Evolutionary conservation across 257 asterid genomes (phyloP), one percentile per base, ranked within the genome.

Genomic region (Solanum tarijense): DNA sequence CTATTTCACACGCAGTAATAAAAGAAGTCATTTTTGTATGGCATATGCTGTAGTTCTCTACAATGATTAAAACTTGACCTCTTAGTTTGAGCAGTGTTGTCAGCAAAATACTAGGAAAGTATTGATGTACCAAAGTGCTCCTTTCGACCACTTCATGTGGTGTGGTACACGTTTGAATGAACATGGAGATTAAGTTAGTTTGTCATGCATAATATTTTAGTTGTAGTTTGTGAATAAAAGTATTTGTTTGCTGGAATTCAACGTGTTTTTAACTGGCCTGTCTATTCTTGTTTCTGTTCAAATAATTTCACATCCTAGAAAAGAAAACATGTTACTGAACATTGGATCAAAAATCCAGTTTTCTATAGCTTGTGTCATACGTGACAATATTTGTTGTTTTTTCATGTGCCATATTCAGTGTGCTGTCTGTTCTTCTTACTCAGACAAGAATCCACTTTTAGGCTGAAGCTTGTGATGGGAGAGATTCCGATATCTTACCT

Each of bases 401-500:
- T 82, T 48, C 43, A 10, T 82, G 69, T 82, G 86, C 69, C 69
- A 48, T 46, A 46, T 48, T 82, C 86, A 82, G 43, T 82, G 20
- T 10, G 43, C 43, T 48, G 86, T 85, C 43, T 36, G 86, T 78
- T 38, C 21, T 8, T 89, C 79, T 76, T 13, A 18, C 46, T 20
- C 38, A 82, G 79, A 74, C 60, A 73, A 84, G 84, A 43, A 60
- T 41, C 32, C 74, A 78, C 41, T 62, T 89, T 83, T 89, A 95
- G 99, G 96, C 91, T 88, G 75, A 90, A 38, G 41, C 62, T 89
- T 46, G 86, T 85, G 89, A 84, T 84, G 87, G 87, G 48, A 89
- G 82, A 75, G 90, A 90, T 12, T 69, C 87, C 68, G 35, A 83
- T 88, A 68, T 82, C n/a, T 89, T 96, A 75, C 98, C 99, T 39